Evolutionary conservation across 202 grass and related monocot species (phyloP).

Genomic region (Bolboschoenoplectus hybrid): DNA sequence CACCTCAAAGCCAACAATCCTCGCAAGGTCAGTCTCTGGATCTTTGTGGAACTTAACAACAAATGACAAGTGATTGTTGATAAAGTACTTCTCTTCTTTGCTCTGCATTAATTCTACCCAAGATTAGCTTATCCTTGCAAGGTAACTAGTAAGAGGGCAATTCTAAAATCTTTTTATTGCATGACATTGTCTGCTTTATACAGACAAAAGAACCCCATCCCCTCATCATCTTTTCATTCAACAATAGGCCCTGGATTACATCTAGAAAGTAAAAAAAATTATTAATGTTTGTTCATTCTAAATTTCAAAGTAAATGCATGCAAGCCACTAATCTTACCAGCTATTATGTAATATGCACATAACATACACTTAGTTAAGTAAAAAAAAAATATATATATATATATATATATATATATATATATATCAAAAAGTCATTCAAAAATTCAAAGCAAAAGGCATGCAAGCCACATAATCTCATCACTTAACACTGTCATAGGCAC

Average conservation of each 20-base stretch:
- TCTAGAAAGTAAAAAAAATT: neutral
- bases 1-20: conserved; percentile 87
- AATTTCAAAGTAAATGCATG: neutral
- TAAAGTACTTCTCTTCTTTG: conserved; percentile 84
- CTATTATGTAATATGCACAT: neutral
- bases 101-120: conserved; percentile 51
- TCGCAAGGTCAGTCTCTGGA: conserved; percentile 57
- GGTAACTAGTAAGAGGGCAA: neutral
- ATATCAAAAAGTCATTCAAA: conserved; percentile 24
- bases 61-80: conserved; percentile 82
- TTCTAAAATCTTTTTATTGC: neutral
- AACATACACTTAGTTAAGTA: neutral
- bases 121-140: conserved; percentile 13
- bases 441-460: neutral
- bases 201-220: neutral
- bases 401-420: no score
- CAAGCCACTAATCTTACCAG: neutral
- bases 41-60: conserved; percentile 79
- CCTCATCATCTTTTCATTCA: neutral
- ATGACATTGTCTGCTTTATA: conserved; percentile 1
- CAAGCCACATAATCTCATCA: neutral
- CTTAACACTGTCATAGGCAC: neutral
- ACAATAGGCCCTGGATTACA: neutral
- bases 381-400: conserved; percentile 14
- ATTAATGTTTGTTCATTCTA: neutral